A percentile compares a stretch with the other conserved stretches of the same genome.
Conservation (phyloP, 2,329 filamentous ascomycete genomes). For the Penicillium sp. region DNA sequence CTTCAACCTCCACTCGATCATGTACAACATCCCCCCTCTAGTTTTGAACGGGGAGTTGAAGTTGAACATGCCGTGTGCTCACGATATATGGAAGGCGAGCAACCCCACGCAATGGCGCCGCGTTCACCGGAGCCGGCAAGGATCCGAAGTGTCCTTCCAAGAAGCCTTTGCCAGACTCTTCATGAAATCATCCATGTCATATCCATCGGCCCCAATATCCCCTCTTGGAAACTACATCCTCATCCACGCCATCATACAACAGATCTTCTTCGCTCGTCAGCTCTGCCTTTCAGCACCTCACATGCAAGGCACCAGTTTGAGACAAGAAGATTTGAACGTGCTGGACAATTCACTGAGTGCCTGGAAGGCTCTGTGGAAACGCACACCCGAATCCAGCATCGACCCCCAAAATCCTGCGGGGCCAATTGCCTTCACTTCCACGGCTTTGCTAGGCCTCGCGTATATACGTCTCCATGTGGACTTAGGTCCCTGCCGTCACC, state of each 20-base stretch:
- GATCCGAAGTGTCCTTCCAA: slow-evolving; percentile 41
- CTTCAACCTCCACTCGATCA: slow-evolving; percentile 59
- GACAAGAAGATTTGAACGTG: slow-evolving; percentile 43
- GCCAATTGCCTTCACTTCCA: slow-evolving; percentile 53
- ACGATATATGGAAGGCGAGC: slow-evolving; percentile 54
- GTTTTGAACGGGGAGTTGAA: slow-evolving; percentile 55
- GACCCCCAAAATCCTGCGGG: slow-evolving; percentile 53
- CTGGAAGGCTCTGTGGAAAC: slow-evolving; percentile 54
- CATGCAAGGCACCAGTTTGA: slow-evolving; percentile 42
- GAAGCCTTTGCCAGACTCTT: slow-evolving; percentile 47
- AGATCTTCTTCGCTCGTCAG: slow-evolving; percentile 52
- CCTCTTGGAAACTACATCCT: slow-evolving; percentile 54
- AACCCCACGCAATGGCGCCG: slow-evolving; percentile 51
- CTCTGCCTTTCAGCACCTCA: slow-evolving; percentile 45
- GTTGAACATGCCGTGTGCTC: slow-evolving; percentile 53
- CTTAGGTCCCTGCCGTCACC: slow-evolving; percentile 45
- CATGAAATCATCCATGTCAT: slow-evolving; percentile 36
- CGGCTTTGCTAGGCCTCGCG: slow-evolving; percentile 46
- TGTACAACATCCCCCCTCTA: slow-evolving; percentile 59
- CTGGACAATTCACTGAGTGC: slow-evolving; percentile 48
- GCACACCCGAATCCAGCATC: slow-evolving; percentile 51
- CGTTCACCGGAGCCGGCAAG: slow-evolving; percentile 34
- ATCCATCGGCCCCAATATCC: slow-evolving; percentile 41
- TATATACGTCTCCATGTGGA: slow-evolving; percentile 49
- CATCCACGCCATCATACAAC: slow-evolving; percentile 53